These are phyloP conservation scores for Crepidotus variabilis DNA, from an alignment of 768 basidiomycete species.

Conservation along the genomic window DNA sequence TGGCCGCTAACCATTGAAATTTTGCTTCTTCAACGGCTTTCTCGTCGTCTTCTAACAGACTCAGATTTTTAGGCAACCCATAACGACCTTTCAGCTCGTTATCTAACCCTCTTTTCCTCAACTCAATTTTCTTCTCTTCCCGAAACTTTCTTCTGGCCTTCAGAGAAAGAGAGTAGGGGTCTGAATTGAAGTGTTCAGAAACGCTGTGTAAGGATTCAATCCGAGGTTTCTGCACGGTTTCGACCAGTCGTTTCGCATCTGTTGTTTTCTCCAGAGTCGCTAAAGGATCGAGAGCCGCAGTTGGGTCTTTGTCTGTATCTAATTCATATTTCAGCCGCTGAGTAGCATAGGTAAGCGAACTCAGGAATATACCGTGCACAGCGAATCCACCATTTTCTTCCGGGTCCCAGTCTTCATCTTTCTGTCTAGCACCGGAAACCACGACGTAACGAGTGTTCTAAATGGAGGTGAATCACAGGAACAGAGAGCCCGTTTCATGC, in stretches of 20 bases:
- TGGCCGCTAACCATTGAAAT: slow-evolving; percentile 55
- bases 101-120: slow-evolving; percentile 65
- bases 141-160: slow-evolving; percentile 81
- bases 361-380: slow-evolving; percentile 60
- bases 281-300: slow-evolving; percentile 74
- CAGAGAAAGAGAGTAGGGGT: slow-evolving; percentile 80
- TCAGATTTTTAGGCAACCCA: slow-evolving; percentile 68
- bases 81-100: slow-evolving; percentile 70
- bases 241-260: slow-evolving; percentile 66
- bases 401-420: slow-evolving; percentile 96
- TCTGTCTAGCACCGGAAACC: slow-evolving; percentile 85
- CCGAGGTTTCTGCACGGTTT: slow-evolving; percentile 74
- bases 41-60: slow-evolving; percentile 64
- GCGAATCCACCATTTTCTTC: slow-evolving; percentile 94
- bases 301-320: slow-evolving; percentile 63
- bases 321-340: neutral
- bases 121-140: slow-evolving; percentile 78
- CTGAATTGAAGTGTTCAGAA: slow-evolving; percentile 76
- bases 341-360: neutral
- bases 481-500: neutral
- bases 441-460: slow-evolving; percentile 97
- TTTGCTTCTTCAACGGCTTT: slow-evolving; percentile 57
- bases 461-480: neutral
- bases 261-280: slow-evolving; percentile 88
- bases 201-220: slow-evolving; percentile 74